Evolutionary conservation across 2,329 filamentous ascomycete species (phyloP), one percentile per base, ranked within the genome.

Genomic region (Dothideomycetes sp.): DNA sequence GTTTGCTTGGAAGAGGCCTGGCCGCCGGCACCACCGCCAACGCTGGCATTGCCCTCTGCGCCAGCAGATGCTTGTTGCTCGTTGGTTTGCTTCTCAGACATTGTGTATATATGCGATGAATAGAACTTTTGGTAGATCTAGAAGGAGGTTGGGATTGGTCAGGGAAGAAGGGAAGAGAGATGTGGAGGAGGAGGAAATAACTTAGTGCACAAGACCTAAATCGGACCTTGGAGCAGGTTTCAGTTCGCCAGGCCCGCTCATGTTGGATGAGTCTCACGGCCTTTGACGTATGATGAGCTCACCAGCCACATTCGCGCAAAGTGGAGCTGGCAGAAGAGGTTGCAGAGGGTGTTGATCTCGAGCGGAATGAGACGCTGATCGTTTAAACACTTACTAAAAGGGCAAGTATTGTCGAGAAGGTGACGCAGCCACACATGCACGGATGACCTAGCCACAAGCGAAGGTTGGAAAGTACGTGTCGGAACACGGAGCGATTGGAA

Each of bases 61-160:
- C 44, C 44, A 16, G 42, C 44, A 32, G 44, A 44, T 9, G 44
- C 44, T 41, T 40, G 38, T 33, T 33, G 27, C 15, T 40, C 38
- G 22, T 44, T 32, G 35, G 36, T 41, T 27, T 49, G 42, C 38
- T 45, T 46, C 15, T 47, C 44, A 34, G 49, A 47, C 49, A 51
- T 51, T 31, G 24, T 46, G 33, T 16, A 8, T 5, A 12, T 7
- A 7, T 27, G 22, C 22, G 22, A 19, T 48, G 41, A 31, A 46
- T 44, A 40, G 45, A 47, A 47, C 47, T 52, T 38, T 27, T 46
- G 40, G 38, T 33, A 35, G 43, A 38, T 38, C 22, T 40, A 31
- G 31, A 22, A 24, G 19, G 22, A 31, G 32, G 17, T 34, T 7
- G 5, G 32, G 19, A 11, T 34, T 10, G 19, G 8, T 5, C 34